Base-by-base conservation (phyloP, 441 rosid species). In the Macaranga tanarius region DNA sequence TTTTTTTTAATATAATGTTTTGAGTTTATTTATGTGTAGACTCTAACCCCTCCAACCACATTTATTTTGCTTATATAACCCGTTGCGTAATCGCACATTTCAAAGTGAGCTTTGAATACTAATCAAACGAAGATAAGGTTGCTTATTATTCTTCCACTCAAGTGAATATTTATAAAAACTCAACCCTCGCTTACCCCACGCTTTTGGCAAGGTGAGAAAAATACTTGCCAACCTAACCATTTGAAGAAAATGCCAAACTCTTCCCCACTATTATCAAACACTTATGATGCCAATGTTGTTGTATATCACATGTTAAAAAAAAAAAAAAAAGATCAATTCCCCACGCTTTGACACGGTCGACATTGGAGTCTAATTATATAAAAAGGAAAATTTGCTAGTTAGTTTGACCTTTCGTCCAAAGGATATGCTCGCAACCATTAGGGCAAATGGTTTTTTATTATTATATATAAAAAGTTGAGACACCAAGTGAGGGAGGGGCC, bases 81-180 rank as follows among this genome's bases (percentile, higher is more conserved):
- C 71, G 65, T 71, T 58, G 67, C 72, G 67, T 73, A 47, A 62
- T 70, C 58, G 40, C 73, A 63, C 54, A 50, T 26, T 34, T 73
- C 31, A 65, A 51, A 75, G 69, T 28, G 67, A 25, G 60, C 26
- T 65, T 65, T 45, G 51, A 72, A 62, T 60, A 48, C 48, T 48
- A 62, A 62, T 22, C 65, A 17, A 47, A 45, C 62, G 40, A 64
- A 71, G 80, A 79, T 62, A 69, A 76, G 60, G 56, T 52, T 59
- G 72, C 75, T 72, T 76, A 72, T 70, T 84, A 72, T 70, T 84
- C 79, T 17, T 58, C 75, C 82, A 62, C 77, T 72, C 10, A 69
- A 57, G 58, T 70, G 80, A 75, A 73, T 72, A 72, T 72, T 74
- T 62, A 56, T 69, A 72, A 71, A 76, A 72, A 73, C 69, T 73